A percentile compares a stretch with the other conserved stretches of the same genome.
Conservation (phyloP, 345 rosid genomes). For the Zanthoxylum bungeanum region DNA sequence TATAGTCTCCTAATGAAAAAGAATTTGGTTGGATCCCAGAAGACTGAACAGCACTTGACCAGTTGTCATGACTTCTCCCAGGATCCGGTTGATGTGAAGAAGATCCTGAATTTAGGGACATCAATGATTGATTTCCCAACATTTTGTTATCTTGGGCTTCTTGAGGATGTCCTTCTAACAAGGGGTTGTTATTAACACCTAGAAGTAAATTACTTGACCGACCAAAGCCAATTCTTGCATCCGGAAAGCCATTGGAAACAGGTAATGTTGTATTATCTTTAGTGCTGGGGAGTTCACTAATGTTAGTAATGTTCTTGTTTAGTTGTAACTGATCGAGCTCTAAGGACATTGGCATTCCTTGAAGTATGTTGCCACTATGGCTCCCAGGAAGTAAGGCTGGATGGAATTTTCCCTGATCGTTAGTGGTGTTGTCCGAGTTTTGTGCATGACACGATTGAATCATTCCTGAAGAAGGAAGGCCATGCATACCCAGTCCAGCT, state of each 20-base stretch:
- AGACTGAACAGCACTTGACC: slow-evolving; percentile 50
- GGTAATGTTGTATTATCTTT: slow-evolving; percentile 27
- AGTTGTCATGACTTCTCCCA: slow-evolving; percentile 41
- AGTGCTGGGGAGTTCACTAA: slow-evolving; percentile 28
- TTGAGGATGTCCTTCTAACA: slow-evolving; percentile 46
- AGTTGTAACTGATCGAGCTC: slow-evolving; percentile 62
- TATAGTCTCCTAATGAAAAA: slow-evolving; percentile 18
- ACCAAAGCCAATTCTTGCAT: slow-evolving; percentile 25
- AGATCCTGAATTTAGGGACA: slow-evolving; percentile 26
- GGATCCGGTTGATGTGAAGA: slow-evolving; percentile 38
- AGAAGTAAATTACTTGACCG: slow-evolving; percentile 40
- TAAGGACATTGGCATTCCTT: slow-evolving; percentile 65
- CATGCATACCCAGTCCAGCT: slow-evolving; percentile 54
- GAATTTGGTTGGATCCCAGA: slow-evolving; percentile 33
- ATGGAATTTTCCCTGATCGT: slow-evolving; percentile 47
- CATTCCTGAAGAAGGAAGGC: slow-evolving; percentile 60
- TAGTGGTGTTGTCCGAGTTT: slow-evolving; percentile 30
- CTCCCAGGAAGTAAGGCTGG: slow-evolving; percentile 31
- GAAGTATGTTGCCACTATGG: slow-evolving; percentile 52
- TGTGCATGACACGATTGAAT: slow-evolving; percentile 32
- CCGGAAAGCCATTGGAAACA: slow-evolving; percentile 32
- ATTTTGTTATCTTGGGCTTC: slow-evolving; percentile 22
- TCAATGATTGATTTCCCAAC: slow-evolving; percentile 26
- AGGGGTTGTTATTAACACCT: slow-evolving; percentile 37
- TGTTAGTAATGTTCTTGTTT: slow-evolving; percentile 35